Evolutionary conservation across 2,329 filamentous ascomycete genomes (phyloP), one percentile per base, ranked within the genome.

Genomic region (Macrophomina phaseolina): DNA sequence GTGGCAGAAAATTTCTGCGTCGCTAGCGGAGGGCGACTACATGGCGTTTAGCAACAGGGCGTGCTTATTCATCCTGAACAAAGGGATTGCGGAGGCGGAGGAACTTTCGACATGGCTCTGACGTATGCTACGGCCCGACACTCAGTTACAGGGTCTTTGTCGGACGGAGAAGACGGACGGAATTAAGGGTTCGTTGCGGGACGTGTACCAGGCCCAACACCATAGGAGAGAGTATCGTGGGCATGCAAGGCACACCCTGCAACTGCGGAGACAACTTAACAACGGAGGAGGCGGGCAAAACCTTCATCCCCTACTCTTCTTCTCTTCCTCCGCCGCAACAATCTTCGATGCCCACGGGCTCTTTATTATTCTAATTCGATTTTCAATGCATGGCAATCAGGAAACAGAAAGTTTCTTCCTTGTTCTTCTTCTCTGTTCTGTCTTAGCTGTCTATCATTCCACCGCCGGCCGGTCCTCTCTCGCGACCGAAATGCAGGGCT

Each of bases 71-170:
- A 45, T 45, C 42, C 8, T n/a, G 9, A 14, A 45, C 42, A 40
- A 14, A 16, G 28, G 16, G 42, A 34, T 23, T 34, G 56, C 56
- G 56, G 56, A 48, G 40, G 30, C 16, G 56, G 56, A 61, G 40
- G 56, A 60, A 34, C 11, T 32, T 30, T 61, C 30, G 14, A 18
- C 16, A n/a, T 6, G 14, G 16, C 34, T 9, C 32, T n/a, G 52
- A n/a, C 52, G 42, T 45, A 45, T n/a, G 12, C 42, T 45, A 38
- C 36, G 36, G 42, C 42, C 42, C 8, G 42, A n/a, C 7, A 14
- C 8, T 45, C 16, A 45, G 12, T 9, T 16, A 45, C 42, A 14
- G 11, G 42, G 16, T n/a, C 42, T 9, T 30, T n/a, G 9, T 32
- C 12, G 40, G 16, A 5, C 42, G 42, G 42, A 45, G 42, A 45